These are phyloP conservation scores for Pseudogymnoascus sp. DNA, from an alignment of 2,329 filamentous ascomycete species.

Conservation along the genomic window DNA sequence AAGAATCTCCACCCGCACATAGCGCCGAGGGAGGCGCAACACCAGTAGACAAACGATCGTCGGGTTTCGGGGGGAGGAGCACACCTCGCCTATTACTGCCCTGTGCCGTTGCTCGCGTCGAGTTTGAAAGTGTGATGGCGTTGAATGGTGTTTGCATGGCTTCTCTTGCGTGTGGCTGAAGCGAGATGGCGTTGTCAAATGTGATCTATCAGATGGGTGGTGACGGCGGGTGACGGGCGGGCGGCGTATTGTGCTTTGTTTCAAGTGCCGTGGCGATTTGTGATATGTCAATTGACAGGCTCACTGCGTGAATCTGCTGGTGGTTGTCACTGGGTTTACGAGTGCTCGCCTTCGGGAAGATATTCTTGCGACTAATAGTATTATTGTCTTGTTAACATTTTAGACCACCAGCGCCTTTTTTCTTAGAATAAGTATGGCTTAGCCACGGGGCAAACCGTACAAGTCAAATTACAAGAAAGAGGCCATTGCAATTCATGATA, in stretches of 20 bases:
- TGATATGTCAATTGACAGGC: background rate
- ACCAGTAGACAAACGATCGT: background rate
- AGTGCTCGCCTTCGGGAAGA: background rate
- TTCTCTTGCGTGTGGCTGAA: background rate
- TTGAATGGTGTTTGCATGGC: background rate
- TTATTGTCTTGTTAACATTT: no score
- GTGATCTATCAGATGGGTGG: background rate
- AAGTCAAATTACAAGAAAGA: background rate
- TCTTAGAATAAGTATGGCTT: no score
- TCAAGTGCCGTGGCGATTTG: background rate
- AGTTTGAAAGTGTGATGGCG: background rate
- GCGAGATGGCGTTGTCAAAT: background rate
- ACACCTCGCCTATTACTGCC: background rate
- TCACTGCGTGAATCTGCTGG: background rate
- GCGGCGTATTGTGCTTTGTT: background rate
- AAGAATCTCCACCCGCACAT: background rate
- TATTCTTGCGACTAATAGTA: background rate
- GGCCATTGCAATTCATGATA: background rate
- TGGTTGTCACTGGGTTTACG: background rate
- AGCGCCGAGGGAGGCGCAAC: background rate
- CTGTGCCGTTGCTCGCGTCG: background rate
- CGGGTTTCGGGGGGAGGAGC: background rate
- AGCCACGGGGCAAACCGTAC: no score
- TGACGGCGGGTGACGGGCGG: background rate
- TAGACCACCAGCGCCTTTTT: no score